Evolutionary conservation across 1,284 basidiomycete species (phyloP), one percentile per base, ranked within the genome.

Genomic region (Rhodotorula sp.): DNA sequence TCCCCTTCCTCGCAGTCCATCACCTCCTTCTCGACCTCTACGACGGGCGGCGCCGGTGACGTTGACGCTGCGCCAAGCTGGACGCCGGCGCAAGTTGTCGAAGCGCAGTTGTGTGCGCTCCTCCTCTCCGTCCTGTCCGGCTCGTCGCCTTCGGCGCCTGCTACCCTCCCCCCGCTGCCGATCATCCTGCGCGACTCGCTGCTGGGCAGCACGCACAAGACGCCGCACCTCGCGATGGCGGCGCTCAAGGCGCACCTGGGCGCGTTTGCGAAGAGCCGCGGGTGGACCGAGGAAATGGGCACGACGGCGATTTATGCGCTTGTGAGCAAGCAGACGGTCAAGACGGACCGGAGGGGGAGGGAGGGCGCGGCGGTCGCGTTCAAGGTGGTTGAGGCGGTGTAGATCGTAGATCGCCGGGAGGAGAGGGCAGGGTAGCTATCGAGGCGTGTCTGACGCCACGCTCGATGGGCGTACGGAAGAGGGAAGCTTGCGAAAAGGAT

Each of bases 261-360:
- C 9, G 61, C 53, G 27, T 75, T 69, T 57, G 76, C 74, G 4
- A 69, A 44, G n/a, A 44, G 27, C 51, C 61, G 50, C 13, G 77
- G 73, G 9, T 76, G 70, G 72, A 69, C 67, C 37, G 77, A 76
- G 19, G 74, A 76, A 41, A 66, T 78, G 72, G 75, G 69, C 2
- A 77, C 77, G 53, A 77, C 76, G 54, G 74, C 77, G 25, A 72
- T 79, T 25, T 79, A 78, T 56, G 61, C 67, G 46, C 51, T 79
- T 27, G 76, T 78, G 32, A 71, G 74, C 34, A 75, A 73, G 59
- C 55, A 56, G 37, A 57, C 78, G 3, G 37, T 75, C 29, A 75
- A 72, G 68, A 78, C 78, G 59, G 77, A 78, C 61, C 61, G 78
- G 51, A 63, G 73, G 66, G 72, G 73, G 27, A 76, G 67, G 65